Evolutionary conservation across 257 asterid genomes (phyloP), one percentile per base, ranked within the genome.

Genomic region (Primulina huaijiensis): DNA sequence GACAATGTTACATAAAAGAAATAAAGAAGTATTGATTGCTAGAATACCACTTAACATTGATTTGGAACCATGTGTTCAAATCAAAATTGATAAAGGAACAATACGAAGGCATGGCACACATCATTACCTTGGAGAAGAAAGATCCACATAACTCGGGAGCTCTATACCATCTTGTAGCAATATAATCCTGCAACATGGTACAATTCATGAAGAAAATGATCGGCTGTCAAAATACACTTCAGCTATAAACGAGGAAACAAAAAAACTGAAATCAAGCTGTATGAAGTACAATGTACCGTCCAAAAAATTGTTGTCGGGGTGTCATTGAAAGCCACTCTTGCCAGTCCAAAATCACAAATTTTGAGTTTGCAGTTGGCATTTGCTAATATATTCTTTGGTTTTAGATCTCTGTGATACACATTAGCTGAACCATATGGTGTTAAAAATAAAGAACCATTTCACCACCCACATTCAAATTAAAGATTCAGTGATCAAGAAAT

Each of bases 121-220:
- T 29, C 30, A 33, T 74, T 77, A 90, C 98, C 98, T 93, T 93
- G 19, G 98, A 93, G 94, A 93, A 93, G 81, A 93, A 93, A 7
- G 98, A 93, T 69, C 98, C 98, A 77, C 98, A 93, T 65, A 93
- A 67, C 67, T 93, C 98, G 11, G 98, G 98, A 79, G 98, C 98
- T 67, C 98, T 83, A 53, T 90, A 90, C 98, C 98, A 93, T 79
- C 97, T 87, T 0, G 98, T 93, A 52, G 98, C 97, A 37, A 93
- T 97, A 70, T 93, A 93, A 85, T 93, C 98, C 98, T 93, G 25
- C 35, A 43, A 23, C 50, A 58, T 50, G 19, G 34, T 40, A 37
- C 37, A 53, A 40, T 40, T 16, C 30, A 23, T 33, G 34, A 19
- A 27, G 10, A 19, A 64, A 27, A 14, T 50, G 52, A 63, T 23